A percentile compares a stretch with the other conserved stretches of the same genome.
Evolutionary conservation across 2,329 filamentous ascomycete genomes (phyloP).

Genomic region (Aspergillus terreus): DNA sequence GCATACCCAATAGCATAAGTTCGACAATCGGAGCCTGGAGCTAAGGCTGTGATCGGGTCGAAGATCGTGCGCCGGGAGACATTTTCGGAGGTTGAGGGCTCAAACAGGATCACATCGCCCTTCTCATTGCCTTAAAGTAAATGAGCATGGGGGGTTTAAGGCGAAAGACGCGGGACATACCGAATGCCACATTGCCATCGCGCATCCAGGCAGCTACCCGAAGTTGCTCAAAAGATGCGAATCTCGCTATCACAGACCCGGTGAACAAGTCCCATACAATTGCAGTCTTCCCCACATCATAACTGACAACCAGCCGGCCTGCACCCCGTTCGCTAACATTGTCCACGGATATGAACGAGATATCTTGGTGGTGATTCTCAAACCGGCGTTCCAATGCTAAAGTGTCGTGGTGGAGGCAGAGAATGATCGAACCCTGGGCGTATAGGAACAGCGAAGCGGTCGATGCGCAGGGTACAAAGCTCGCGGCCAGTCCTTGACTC

Average conservation of each 20-base stretch:
- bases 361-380: conserved; percentile 75
- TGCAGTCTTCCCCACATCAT: conserved; percentile 83
- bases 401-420: conserved; percentile 90
- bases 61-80: conserved; percentile 88
- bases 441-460: conserved; percentile 90
- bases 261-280: conserved; percentile 97
- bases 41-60: conserved; percentile 89
- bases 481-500: conserved; percentile 33
- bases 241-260: conserved; percentile 85
- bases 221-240: conserved; percentile 84
- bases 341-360: conserved; percentile 81
- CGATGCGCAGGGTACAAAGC: conserved; percentile 83
- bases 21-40: conserved; percentile 81
- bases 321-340: conserved; percentile 84
- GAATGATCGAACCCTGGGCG: conserved; percentile 73
- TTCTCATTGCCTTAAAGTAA: conserved; percentile 70
- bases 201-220: conserved; percentile 90
- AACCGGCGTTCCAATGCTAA: conserved; percentile 85
- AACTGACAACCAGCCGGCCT: conserved; percentile 85
- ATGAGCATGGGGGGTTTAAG: not conserved
- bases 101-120: conserved; percentile 91
- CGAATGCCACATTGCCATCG: conserved; percentile 95
- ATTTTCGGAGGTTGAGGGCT: conserved; percentile 88
- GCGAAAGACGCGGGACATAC: conserved; percentile 50
- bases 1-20: conserved; percentile 92